Percentiles rank a stretch among this genome's conserved stretches.
Conservation (phyloP, 2,329 filamentous ascomycete species). For the Atkinsonella texensis region DNA sequence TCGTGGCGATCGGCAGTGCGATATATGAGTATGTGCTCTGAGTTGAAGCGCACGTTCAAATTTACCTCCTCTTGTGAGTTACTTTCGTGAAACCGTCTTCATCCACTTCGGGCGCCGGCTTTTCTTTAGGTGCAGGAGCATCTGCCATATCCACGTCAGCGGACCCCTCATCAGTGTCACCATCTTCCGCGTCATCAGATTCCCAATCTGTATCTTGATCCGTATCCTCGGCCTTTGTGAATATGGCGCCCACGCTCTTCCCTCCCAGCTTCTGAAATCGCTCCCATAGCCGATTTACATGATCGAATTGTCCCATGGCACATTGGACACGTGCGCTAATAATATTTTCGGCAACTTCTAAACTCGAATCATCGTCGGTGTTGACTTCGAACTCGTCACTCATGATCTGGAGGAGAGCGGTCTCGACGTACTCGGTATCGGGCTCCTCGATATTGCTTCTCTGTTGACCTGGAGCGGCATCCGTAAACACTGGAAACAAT, state of each 20-base stretch:
- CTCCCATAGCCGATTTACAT: slow-evolving; percentile 50
- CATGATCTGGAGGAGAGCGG: slow-evolving; percentile 80
- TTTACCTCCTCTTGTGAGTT: slow-evolving; percentile 52
- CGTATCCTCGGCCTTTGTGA: slow-evolving; percentile 41
- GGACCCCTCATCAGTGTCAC: slow-evolving; percentile 43
- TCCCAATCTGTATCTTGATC: slow-evolving; percentile 52
- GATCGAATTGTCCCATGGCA: slow-evolving; percentile 51
- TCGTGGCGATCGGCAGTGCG: slow-evolving; percentile 1
- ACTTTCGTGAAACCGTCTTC: slow-evolving; percentile 75
- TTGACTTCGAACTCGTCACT: slow-evolving; percentile 90
- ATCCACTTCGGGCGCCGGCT: slow-evolving; percentile 58
- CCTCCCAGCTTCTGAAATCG: slow-evolving; percentile 51
- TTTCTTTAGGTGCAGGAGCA: slow-evolving; percentile 52
- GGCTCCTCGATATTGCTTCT: slow-evolving; percentile 33
- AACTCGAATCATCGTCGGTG: slow-evolving; percentile 79
- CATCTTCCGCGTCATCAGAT: slow-evolving; percentile 48
- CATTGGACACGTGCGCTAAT: slow-evolving; percentile 54
- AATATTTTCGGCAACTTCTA: slow-evolving; percentile 61
- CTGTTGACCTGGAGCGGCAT: slow-evolving; percentile 17
- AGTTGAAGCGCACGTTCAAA: slow-evolving; percentile 8
- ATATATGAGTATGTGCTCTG: neutral
- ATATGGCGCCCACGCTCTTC: slow-evolving; percentile 40
- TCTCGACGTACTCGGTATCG: slow-evolving; percentile 70
- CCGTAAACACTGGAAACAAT: slow-evolving; percentile 58
- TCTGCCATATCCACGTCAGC: slow-evolving; percentile 58